Evolutionary conservation across 257 asterid species (phyloP).

Genomic region (Solanum commersonii): DNA sequence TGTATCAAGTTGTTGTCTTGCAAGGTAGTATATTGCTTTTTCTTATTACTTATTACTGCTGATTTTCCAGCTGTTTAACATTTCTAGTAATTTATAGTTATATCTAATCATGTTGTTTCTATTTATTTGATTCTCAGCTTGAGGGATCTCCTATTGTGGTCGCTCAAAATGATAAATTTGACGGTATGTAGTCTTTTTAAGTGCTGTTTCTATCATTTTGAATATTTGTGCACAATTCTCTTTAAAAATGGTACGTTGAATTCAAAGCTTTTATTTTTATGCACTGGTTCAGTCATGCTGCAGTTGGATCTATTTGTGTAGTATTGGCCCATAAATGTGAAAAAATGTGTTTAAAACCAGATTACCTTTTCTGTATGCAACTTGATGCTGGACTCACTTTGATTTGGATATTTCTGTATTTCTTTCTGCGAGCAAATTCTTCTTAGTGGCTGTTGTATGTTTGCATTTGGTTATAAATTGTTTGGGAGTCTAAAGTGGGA

Average conservation of each 20-base stretch:
- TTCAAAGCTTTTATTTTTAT: not conserved
- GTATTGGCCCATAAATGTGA: not conserved
- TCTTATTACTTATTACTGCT: not conserved
- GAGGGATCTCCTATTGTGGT: conserved; percentile 85
- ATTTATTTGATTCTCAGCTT: conserved; percentile 37
- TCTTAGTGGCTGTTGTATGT: not conserved
- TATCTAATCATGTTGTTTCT: not conserved
- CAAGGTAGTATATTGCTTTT: conserved; percentile 38
- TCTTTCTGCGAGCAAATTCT: not conserved
- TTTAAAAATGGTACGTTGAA: not conserved
- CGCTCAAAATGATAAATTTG: conserved; percentile 86
- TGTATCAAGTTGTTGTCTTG: conserved; percentile 91
- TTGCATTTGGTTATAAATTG: not conserved
- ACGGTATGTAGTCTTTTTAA: conserved; percentile 34
- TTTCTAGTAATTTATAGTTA: not conserved
- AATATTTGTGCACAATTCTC: not conserved
- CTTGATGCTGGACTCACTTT: not conserved
- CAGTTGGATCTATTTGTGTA: not conserved
- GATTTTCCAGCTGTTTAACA: not conserved
- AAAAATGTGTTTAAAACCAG: not conserved
- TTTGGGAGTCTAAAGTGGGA: not conserved
- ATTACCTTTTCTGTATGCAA: not conserved
- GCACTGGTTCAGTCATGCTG: not conserved
- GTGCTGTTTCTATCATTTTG: not conserved
- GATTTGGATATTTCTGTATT: not conserved